Evolutionary conservation across 495 filamentous ascomycete species (phyloP), one percentile per base, ranked within the genome.

Genomic region (Xylaria flabelliformis): DNA sequence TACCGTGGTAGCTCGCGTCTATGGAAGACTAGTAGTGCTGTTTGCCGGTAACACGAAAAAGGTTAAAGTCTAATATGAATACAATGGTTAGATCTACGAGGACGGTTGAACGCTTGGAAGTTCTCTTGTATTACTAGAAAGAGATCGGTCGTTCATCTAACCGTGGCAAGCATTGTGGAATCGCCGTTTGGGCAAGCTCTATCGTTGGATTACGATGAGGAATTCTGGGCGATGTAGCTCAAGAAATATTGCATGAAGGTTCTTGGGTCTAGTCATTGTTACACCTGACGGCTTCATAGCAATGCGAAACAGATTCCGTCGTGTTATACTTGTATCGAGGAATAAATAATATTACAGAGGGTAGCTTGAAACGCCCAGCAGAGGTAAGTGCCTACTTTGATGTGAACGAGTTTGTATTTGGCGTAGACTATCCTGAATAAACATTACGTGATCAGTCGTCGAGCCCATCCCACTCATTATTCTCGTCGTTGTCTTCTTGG

Each of bases 401-500:
- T 55, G 51, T 55, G 51, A 5, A 55, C 15, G 48, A 10, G 21
- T 51, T 2, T 51, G n/a, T 51, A 51, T 51, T 51, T 51, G n/a
- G 48, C 8, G 10, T 24, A n/a, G 48, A 7, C 48, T 2, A 24
- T 51, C 48, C n/a, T 15, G 3, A 26, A 2, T 56, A 4, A 32
- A 32, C 26, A 32, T 1, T 56, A 56, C 26, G 13, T 41, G 41
- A 53, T 74, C 51, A 89, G 78, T 89, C 87, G 24, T 90, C 89
- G 78, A 94, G 80, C n/a, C 91, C 92, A 73, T 79, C 83, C 90
- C 92, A 93, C 73, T 90, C 90, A 34, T 84, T 86, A 5, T 73
- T 82, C 29, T 64, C 76, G 5, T 73, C 77, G 32, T 80, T 82
- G 44, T 72, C 79, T 32, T 79, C 85, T 61, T 78, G 82, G 61